Evolutionary conservation across 225 moss, liverwort and hornwort genomes (phyloP).

Genomic region (Climacium dendroides): DNA sequence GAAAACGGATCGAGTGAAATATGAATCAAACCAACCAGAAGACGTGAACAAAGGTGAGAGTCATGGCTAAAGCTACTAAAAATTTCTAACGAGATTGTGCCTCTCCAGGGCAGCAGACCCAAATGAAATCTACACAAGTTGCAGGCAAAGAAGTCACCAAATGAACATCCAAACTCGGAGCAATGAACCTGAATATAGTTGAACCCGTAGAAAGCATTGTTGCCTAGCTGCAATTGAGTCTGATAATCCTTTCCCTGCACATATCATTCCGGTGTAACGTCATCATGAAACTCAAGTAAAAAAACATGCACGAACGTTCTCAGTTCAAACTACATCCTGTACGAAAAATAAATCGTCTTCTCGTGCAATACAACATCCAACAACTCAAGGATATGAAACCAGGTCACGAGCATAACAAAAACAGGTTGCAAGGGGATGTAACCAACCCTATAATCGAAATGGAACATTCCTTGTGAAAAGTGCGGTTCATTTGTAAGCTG

Average conservation of each 20-base stretch:
- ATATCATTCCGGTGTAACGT: background rate
- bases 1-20: background rate
- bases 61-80: background rate
- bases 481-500: slow-evolving; percentile 99
- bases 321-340: background rate
- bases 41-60: background rate
- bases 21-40: background rate
- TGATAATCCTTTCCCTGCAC: slow-evolving; percentile 92
- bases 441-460: slow-evolving; percentile 97
- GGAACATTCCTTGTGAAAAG: slow-evolving; percentile 99
- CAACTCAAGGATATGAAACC: background rate
- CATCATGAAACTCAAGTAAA: background rate
- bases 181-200: slow-evolving; percentile 86
- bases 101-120: background rate
- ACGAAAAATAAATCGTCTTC: background rate
- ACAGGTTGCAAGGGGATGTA: background rate
- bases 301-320: background rate
- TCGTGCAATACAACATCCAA: background rate
- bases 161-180: background rate
- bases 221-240: slow-evolving; percentile 93
- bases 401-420: background rate
- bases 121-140: background rate
- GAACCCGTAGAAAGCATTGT: slow-evolving; percentile 94
- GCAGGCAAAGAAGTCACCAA: background rate
- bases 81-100: background rate